phyloP scores from a whole-genome alignment of 108 stramenopile genomes.

The Bacterosira constricta region DNA sequence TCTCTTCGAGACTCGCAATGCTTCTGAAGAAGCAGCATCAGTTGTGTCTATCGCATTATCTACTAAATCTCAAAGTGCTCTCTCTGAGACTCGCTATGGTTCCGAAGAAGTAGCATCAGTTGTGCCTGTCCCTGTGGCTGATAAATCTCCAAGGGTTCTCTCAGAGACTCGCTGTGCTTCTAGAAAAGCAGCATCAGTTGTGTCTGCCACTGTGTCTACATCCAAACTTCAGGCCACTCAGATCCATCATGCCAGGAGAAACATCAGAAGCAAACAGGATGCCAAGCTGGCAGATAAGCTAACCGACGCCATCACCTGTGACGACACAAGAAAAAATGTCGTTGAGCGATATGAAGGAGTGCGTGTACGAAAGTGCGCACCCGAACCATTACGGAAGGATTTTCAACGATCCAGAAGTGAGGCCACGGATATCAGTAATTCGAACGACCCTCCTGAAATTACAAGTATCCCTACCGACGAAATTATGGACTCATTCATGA shows the following conservation, averaged over 20 bases:
- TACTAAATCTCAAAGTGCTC: neutral
- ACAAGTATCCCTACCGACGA: constrained; percentile 36
- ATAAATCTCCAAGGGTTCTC: neutral
- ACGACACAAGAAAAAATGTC: neutral
- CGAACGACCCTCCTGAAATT: constrained; percentile 21
- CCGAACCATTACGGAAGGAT: neutral
- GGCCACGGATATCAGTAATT: neutral
- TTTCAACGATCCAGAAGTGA: constrained; percentile 4
- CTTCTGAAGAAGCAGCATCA: too few relatives aligned
- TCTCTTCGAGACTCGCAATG: too few relatives aligned
- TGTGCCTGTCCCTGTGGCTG: neutral
- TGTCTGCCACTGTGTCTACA: neutral
- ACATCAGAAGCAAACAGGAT: neutral
- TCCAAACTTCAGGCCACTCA: neutral
- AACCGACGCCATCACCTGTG: neutral
- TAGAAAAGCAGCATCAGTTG: neutral
- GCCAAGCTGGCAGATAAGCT: neutral
- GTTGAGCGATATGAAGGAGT: neutral
- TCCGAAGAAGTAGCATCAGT: neutral
- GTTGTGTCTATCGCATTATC: too few relatives aligned
- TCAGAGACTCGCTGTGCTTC: neutral
- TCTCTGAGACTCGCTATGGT: neutral
- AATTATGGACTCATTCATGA: constrained; percentile 31
- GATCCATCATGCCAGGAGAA: neutral
- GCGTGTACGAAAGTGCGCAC: neutral